These are phyloP conservation scores for Cyclotella sp. DNA, from an alignment of 108 stramenopile species.

Conservation along the genomic window DNA sequence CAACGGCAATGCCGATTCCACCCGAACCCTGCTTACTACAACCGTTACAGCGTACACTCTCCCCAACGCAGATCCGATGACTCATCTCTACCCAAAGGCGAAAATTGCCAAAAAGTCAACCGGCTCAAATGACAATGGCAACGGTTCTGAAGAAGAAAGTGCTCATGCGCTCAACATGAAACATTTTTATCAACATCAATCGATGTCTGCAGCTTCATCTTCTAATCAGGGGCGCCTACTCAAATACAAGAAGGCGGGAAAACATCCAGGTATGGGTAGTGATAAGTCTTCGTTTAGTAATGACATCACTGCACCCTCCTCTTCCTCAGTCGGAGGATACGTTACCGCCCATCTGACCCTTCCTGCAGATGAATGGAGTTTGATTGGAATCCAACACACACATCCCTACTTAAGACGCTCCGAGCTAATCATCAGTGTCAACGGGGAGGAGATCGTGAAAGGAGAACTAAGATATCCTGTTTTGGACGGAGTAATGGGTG, in stretches of 20 bases:
- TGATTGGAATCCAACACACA: conserved; percentile 78
- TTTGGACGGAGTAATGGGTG: conserved; percentile 37
- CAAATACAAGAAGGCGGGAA: neutral
- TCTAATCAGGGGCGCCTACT: conserved; percentile 19
- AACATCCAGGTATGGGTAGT: neutral
- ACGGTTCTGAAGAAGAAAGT: conserved; percentile 13
- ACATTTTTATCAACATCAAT: conserved; percentile 29
- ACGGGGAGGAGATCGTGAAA: conserved; percentile 67
- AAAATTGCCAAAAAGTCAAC: conserved; percentile 1
- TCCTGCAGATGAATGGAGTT: conserved; percentile 68
- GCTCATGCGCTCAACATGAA: conserved; percentile 35
- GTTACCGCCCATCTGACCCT: conserved; percentile 69
- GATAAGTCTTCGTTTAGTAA: neutral
- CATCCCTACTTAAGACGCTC: conserved; percentile 88
- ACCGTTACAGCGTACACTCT: conserved; percentile 54
- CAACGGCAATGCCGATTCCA: neutral
- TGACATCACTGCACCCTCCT: neutral
- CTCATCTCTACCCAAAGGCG: conserved; percentile 24
- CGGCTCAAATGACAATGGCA: conserved; percentile 1
- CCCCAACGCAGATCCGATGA: conserved; percentile 42
- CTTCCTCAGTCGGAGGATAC: conserved; percentile 20
- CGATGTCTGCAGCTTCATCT: conserved; percentile 4
- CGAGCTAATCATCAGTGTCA: conserved; percentile 73
- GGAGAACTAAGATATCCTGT: conserved; percentile 80
- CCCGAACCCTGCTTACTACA: conserved; percentile 40